Conservation (phyloP, 345 rosid genomes). For the Lepidium africanum region DNA sequence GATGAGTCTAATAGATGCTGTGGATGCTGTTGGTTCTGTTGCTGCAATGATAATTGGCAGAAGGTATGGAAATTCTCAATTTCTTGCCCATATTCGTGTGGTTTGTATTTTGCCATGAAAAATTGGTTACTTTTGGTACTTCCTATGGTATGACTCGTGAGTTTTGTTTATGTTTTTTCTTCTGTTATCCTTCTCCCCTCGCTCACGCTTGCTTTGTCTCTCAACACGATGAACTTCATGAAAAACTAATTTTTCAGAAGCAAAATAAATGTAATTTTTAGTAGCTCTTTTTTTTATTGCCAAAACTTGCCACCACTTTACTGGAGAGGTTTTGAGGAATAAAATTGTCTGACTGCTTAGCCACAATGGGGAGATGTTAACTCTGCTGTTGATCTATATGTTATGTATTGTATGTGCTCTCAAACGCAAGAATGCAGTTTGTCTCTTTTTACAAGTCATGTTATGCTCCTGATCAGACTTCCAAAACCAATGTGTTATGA, state of each 20-base stretch:
- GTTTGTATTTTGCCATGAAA: neutral
- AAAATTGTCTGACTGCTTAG: neutral
- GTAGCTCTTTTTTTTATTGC: neutral
- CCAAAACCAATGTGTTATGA: neutral
- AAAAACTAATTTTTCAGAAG: neutral
- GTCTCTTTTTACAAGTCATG: slow-evolving; percentile 3
- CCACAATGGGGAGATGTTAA: neutral
- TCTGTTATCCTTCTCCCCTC: neutral
- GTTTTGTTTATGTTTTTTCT: neutral
- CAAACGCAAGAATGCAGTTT: neutral
- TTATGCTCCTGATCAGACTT: slow-evolving; percentile 2
- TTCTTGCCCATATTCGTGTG: slow-evolving; percentile 3
- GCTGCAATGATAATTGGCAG: slow-evolving; percentile 97
- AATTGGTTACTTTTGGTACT: neutral
- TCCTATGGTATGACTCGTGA: neutral
- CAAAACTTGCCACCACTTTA: neutral
- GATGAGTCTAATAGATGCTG: slow-evolving; percentile 65
- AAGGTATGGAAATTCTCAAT: slow-evolving; percentile 50
- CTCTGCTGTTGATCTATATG: neutral
- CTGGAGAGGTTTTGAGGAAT: neutral
- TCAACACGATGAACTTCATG: neutral
- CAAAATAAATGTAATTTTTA: neutral
- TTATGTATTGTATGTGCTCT: neutral
- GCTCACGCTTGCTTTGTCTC: neutral
- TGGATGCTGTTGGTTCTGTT: slow-evolving; percentile 65